Evolutionary conservation across 176 grass and related monocot genomes (phyloP), one percentile per base, ranked within the genome.

Genomic region (Oropetium thomaeum): DNA sequence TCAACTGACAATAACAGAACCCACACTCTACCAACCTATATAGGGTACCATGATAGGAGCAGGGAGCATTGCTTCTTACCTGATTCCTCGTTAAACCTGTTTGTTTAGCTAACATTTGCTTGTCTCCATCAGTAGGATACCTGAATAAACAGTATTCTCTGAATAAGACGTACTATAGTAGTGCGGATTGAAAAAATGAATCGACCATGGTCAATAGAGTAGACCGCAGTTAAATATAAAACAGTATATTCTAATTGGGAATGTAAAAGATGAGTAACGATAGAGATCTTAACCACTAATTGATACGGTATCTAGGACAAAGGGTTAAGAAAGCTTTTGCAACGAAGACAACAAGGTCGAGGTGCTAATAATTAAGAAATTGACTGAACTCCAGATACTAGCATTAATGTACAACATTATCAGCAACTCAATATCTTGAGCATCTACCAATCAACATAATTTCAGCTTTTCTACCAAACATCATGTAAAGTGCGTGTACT

Each of bases 101-200:
- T 77, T 96, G 93, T 54, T 90, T 96, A 28, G 93, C 89, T 63
- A 96, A 70, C 89, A 96, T 92, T 72, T 96, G 93, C 70, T 96
- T 96, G 75, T 96, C 93, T 8, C 86, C 87, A 48, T 96, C 93
- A 20, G 89, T 92, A 27, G 93, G 93, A 87, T 96, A 96, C 72
- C 93, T 96, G 60, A 17, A 83, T 25, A 32, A 32, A 42, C 65
- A 27, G 1, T 14, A 71, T 12, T 37, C 10, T 2, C 6, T 42
- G 15, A 27, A n/a, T 84, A 23, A 75, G 44, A 80, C 29, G 0
- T 19, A 30, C n/a, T 40, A n/a, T 19, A 49, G 12, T 5, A 34
- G 2, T 15, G n/a, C 12, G 39, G 17, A 11, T 5, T 33, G 1
- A 42, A 66, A 51, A 52, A 32, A 53, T 43, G 10, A 22, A 41